These are phyloP conservation scores for Chiua sp. DNA, from an alignment of 1,284 basidiomycete species.

Conservation along the genomic window DNA sequence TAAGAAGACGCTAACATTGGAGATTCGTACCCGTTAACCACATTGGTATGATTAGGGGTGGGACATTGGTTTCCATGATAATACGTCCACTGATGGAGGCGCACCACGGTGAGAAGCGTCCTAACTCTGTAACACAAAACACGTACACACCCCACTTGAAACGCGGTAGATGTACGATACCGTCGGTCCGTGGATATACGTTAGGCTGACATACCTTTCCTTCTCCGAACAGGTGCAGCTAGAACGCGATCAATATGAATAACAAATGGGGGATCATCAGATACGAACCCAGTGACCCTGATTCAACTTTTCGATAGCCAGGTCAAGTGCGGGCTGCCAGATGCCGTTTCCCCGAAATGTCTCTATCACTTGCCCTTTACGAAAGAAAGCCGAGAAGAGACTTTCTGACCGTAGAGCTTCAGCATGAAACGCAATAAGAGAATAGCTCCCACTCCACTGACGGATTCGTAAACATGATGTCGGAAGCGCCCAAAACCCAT, in stretches of 20 bases:
- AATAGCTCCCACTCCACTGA: constrained; percentile 42
- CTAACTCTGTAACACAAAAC: constrained; percentile 10
- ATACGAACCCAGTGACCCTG: constrained; percentile 80
- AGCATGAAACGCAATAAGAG: constrained; percentile 7
- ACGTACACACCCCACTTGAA: constrained; percentile 98
- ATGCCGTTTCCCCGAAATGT: constrained; percentile 92
- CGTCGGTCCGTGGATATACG: constrained; percentile 50
- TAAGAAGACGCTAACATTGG: background rate
- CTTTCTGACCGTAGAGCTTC: constrained; percentile 51
- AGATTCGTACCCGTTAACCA: constrained; percentile 78
- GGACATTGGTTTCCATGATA: constrained; percentile 75
- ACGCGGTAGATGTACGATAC: constrained; percentile 60
- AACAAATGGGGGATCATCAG: background rate
- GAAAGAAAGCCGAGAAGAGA: constrained; percentile 84
- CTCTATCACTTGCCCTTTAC: constrained; percentile 91
- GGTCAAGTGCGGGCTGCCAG: constrained; percentile 87
- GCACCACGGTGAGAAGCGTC: constrained; percentile 6
- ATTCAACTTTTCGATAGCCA: constrained; percentile 81
- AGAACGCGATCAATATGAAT: constrained; percentile 10
- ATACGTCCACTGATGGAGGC: constrained; percentile 70
- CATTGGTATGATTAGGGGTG: constrained; percentile 91
- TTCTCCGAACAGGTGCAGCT: constrained; percentile 96
- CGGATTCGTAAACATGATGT: constrained; percentile 97
- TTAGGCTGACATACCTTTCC: constrained; percentile 87
- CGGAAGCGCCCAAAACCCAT: constrained; percentile 91